phyloP scores from a whole-genome alignment of 257 asterid genomes.

The Solanum pinnatisectum region DNA sequence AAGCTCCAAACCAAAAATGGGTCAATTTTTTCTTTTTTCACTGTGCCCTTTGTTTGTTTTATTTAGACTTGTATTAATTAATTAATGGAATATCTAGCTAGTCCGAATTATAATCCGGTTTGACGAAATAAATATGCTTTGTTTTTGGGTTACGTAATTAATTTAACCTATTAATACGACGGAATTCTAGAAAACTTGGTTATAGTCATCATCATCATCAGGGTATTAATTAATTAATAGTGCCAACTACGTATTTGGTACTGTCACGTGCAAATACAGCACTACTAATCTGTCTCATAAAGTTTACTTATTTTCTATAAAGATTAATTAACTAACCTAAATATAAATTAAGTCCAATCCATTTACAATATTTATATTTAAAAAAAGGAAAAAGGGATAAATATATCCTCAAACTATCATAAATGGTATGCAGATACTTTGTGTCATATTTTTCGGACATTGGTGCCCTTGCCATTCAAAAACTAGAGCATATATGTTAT shows the following conservation, averaged over 20 bases:
- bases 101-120: not conserved
- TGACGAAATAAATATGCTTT: not conserved
- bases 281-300: not conserved
- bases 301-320: not conserved
- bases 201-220: not conserved
- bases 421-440: too few relatives aligned
- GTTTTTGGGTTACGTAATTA: not conserved
- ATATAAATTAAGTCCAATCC: too few relatives aligned
- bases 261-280: not conserved
- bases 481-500: too few relatives aligned
- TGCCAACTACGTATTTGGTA: not conserved
- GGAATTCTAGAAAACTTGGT: not conserved
- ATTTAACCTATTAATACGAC: not conserved
- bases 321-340: not conserved
- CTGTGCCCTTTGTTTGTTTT: not conserved
- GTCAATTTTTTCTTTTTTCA: not conserved
- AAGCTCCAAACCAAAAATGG: not conserved
- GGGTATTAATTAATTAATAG: not conserved
- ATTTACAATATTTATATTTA: too few relatives aligned
- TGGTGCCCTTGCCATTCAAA: accelerated
- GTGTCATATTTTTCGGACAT: too few relatives aligned
- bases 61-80: not conserved
- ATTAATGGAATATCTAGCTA: not conserved
- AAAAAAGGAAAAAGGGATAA: too few relatives aligned
- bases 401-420: too few relatives aligned